phyloP scores from a whole-genome alignment of 768 basidiomycete species.

The Hericium rajendrae region DNA sequence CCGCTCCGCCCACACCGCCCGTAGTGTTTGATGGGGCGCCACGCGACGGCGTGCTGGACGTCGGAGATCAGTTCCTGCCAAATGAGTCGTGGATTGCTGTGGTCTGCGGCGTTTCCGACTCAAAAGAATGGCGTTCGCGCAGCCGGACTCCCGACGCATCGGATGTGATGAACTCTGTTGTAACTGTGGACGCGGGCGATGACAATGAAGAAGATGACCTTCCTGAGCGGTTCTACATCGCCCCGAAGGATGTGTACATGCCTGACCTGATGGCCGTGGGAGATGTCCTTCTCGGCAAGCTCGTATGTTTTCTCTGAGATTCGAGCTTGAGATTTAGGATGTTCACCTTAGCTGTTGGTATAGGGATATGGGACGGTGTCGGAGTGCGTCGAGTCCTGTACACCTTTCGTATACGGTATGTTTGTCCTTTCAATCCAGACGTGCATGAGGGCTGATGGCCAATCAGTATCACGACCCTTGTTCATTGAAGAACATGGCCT shows the following conservation, averaged over 20 bases:
- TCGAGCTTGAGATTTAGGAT: not conserved
- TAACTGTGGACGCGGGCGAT: conserved; percentile 7
- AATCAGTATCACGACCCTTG: conserved; percentile 60
- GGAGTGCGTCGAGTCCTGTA: conserved; percentile 67
- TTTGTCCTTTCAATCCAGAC: not conserved
- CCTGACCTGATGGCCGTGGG: conserved; percentile 68
- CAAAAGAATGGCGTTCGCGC: conserved; percentile 35
- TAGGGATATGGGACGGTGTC: conserved; percentile 79
- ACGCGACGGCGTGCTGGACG: conserved; percentile 11
- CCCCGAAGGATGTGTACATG: conserved; percentile 73
- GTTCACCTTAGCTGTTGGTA: not conserved
- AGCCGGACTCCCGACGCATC: conserved; percentile 18
- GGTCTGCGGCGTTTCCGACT: conserved; percentile 63
- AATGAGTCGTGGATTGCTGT: conserved; percentile 68
- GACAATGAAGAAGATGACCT: conserved; percentile 28
- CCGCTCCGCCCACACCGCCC: conserved; percentile 17
- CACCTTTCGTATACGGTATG: conserved; percentile 71
- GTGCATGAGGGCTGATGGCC: not conserved
- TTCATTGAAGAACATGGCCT: conserved; percentile 79
- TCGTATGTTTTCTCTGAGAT: conserved; percentile 29
- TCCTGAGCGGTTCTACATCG: conserved; percentile 66
- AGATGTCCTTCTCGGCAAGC: conserved; percentile 70
- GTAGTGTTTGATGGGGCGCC: conserved; percentile 1
- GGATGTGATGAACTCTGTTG: conserved; percentile 8
- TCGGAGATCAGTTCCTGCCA: conserved; percentile 39